Evolutionary conservation across 805 yeast genomes (phyloP).

Genomic region (Lipomyces lipofer): DNA sequence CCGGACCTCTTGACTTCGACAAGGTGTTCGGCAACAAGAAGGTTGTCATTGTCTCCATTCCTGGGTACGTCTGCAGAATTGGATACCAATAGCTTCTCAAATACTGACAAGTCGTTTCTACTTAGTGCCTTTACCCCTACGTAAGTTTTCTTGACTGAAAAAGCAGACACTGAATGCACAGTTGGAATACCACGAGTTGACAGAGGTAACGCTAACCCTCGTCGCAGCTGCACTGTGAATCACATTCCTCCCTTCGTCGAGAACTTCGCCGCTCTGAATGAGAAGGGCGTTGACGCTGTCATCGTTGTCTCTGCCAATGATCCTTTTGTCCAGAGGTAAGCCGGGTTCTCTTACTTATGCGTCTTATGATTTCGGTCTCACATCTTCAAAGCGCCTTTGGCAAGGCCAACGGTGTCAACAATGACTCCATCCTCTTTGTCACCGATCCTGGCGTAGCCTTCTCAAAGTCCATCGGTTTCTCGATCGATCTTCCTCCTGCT

Average conservation of each 20-base stretch:
- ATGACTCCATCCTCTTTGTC: slow-evolving; percentile 54
- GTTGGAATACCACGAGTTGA: not conserved
- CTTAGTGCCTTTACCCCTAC: slow-evolving; percentile 87
- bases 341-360: too few relatives aligned
- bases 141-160: slow-evolving; percentile 11
- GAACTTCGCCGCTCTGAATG: slow-evolving; percentile 51
- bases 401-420: slow-evolving; percentile 45
- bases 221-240: slow-evolving; percentile 53
- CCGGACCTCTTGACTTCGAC: slow-evolving; percentile 40
- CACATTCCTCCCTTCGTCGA: slow-evolving; percentile 70
- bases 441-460: slow-evolving; percentile 65
- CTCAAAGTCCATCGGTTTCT: slow-evolving; percentile 60
- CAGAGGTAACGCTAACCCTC: not conserved
- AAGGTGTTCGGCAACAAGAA: slow-evolving; percentile 48
- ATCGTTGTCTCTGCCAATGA: slow-evolving; percentile 68
- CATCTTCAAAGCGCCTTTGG: slow-evolving; percentile 65
- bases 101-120: slow-evolving; percentile 36
- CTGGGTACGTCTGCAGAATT: slow-evolving; percentile 51
- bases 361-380: too few relatives aligned
- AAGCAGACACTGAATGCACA: not conserved
- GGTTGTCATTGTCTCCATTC: slow-evolving; percentile 71
- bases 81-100: not conserved
- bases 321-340: slow-evolving; percentile 57
- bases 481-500: slow-evolving; percentile 56
- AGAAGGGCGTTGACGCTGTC: slow-evolving; percentile 63